Percentiles rank a stretch among this genome's conserved stretches.
Evolutionary conservation across 139 green algal species (phyloP).

Genomic region (Klebsormidium nitens): DNA sequence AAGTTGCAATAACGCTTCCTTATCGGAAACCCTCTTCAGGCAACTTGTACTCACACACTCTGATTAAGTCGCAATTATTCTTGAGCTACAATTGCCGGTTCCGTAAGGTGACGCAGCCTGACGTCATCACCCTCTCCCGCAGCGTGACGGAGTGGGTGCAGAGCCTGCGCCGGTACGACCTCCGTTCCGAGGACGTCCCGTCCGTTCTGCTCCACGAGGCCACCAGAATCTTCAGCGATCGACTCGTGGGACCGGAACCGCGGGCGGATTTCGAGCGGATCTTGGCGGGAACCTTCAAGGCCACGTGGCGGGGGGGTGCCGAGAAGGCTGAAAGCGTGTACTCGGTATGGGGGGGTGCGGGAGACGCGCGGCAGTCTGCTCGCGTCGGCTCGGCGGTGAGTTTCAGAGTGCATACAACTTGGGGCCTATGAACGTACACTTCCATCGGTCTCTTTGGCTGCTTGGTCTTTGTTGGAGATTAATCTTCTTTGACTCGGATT

Average conservation of each 20-base stretch:
- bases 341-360: not conserved
- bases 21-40: too few species aligned
- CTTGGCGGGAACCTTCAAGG: not conserved
- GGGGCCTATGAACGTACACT: too few species aligned
- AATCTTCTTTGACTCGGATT: too few species aligned
- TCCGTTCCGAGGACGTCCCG: slow-evolving; percentile 18
- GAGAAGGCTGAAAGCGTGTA: not conserved
- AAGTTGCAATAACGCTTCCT: too few species aligned
- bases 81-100: too few species aligned
- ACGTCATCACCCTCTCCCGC: too few species aligned
- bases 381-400: not conserved
- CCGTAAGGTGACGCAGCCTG: too few species aligned
- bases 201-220: slow-evolving; percentile 56
- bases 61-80: too few species aligned
- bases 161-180: slow-evolving; percentile 43
- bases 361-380: not conserved
- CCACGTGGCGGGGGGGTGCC: not conserved
- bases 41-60: too few species aligned
- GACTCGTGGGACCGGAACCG: slow-evolving; percentile 44
- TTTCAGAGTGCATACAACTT: too few species aligned
- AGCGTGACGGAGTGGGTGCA: slow-evolving; percentile 56
- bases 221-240: slow-evolving; percentile 54
- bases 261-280: slow-evolving; percentile 38
- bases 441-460: too few species aligned
- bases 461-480: too few species aligned